Evolutionary conservation across 176 grass and related monocot species (phyloP), one percentile per base, ranked within the genome.

Genomic region (Rhynchospora breviuscula): DNA sequence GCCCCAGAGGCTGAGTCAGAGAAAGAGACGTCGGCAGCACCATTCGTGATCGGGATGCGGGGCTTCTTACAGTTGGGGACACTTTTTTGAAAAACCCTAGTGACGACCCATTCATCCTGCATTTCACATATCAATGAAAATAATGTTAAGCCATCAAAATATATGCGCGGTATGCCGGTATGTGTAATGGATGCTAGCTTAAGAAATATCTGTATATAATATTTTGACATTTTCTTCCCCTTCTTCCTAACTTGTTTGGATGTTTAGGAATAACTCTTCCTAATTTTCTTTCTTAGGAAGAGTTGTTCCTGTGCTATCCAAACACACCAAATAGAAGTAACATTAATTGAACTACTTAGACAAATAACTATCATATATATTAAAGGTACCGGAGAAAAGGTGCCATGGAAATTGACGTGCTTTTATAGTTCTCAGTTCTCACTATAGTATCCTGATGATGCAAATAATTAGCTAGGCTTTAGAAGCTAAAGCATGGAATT

Each of bases 41-140:
- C 82, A 18, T 8, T 52, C 49, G 54, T 45, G 13, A 94, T 66
- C 4, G 77, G 79, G 67, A 83, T 69, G 62, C 90, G 92, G 49
- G 58, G 59, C 91, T 92, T 99, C 89, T 85, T 85, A 35, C 59
- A 88, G 85, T 17, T 69, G 35, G 35, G 35, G 59, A 86, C 86
- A 22, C 85, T 86, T 81, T 99, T 99, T 76, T 90, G 89, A 85
- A 99, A 95, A 61, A 99, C 85, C 79, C 90, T 82, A 0, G 91
- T 87, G 35, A 99, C 88, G 51, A 99, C 96, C 96, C 96, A 99
- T 87, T 99, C 96, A 6, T 99, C 96, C 96, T 99, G 81, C 0
- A 75, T 10, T 23, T 35, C 18, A 21, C 25, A 35, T 15, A 59
- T 15, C 80, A 88, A 59, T 52, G 13, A 49, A 8, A 66, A 47